Percentiles rank a stretch among this genome's conserved stretches.
phyloP scores from a whole-genome alignment of 352 stramenopile species.

The Albugo candida region DNA sequence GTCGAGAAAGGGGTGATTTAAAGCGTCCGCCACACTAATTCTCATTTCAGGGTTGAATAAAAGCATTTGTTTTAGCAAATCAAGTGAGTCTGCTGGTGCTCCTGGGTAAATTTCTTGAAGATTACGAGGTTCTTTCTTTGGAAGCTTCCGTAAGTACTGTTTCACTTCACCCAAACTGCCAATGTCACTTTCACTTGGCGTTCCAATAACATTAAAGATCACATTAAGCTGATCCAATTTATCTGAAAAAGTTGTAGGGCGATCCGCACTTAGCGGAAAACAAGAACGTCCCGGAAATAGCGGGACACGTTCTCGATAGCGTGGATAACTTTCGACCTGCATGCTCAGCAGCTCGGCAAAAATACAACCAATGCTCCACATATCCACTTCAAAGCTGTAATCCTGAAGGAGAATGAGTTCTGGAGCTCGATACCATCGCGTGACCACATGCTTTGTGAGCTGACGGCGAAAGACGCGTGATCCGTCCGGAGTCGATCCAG shows the following conservation, averaged over 20 bases:
- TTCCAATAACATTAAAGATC: slow-evolving; percentile 62
- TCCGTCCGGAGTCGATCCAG: slow-evolving; percentile 22
- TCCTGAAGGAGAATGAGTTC: slow-evolving; percentile 76
- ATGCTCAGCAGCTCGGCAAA: slow-evolving; percentile 12
- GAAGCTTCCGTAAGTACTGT: slow-evolving; percentile 1
- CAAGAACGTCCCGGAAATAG: slow-evolving; percentile 12
- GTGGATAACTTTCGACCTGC: slow-evolving; percentile 10
- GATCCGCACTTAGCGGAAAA: slow-evolving; percentile 11
- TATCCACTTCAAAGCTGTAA: slow-evolving; percentile 82
- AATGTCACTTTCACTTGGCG: slow-evolving; percentile 24
- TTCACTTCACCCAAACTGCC: slow-evolving; percentile 9
- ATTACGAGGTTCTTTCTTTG: slow-evolving; percentile 1
- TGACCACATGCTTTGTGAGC: slow-evolving; percentile 83
- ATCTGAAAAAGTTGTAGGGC: slow-evolving; percentile 11
- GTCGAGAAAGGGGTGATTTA: slow-evolving; percentile 68
- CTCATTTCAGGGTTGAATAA: slow-evolving; percentile 60
- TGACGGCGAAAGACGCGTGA: slow-evolving; percentile 19
- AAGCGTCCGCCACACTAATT: slow-evolving; percentile 71
- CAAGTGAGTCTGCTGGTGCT: slow-evolving; percentile 51
- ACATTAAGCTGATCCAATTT: slow-evolving; percentile 40
- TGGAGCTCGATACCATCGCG: slow-evolving; percentile 72
- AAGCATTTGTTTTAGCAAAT: slow-evolving; percentile 74
- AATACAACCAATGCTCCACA: slow-evolving; percentile 83
- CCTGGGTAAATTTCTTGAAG: slow-evolving; percentile 44
- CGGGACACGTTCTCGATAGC: slow-evolving; percentile 7